Evolutionary conservation across 169 alveolate genomes (phyloP).

Genomic region (Perkinsus marinus): DNA sequence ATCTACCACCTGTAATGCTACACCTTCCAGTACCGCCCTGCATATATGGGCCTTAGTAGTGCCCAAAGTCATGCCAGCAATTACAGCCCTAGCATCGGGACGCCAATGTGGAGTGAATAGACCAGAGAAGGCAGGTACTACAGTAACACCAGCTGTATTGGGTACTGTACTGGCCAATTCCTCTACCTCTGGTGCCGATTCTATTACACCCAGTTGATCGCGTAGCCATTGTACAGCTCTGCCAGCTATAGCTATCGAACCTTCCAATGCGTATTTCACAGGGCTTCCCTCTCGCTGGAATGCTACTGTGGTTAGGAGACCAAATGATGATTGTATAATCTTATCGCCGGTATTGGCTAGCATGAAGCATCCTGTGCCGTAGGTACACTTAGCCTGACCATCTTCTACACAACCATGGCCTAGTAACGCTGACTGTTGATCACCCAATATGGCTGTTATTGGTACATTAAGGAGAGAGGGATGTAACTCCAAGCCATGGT

Average conservation of each 20-base stretch:
- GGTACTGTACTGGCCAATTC: slow-evolving; percentile 30
- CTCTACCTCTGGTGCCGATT: slow-evolving; percentile 42
- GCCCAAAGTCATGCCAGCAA: slow-evolving; percentile 67
- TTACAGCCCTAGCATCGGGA: slow-evolving; percentile 67
- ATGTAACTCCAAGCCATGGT: neutral
- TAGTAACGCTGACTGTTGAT: slow-evolving; percentile 77
- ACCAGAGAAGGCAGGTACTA: slow-evolving; percentile 83
- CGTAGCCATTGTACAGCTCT: slow-evolving; percentile 69
- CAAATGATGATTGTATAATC: slow-evolving; percentile 52
- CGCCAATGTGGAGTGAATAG: slow-evolving; percentile 82
- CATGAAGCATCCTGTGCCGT: slow-evolving; percentile 84
- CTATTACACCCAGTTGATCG: slow-evolving; percentile 38
- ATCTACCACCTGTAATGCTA: slow-evolving; percentile 64
- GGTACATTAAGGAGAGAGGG: slow-evolving; percentile 44
- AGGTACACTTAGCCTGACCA: slow-evolving; percentile 72
- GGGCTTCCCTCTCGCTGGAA: slow-evolving; percentile 45
- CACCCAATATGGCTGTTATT: slow-evolving; percentile 72
- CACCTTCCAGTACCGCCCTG: slow-evolving; percentile 72
- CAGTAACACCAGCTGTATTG: slow-evolving; percentile 67
- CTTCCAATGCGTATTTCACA: slow-evolving; percentile 77
- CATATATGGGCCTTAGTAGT: slow-evolving; percentile 63
- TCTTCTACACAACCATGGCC: slow-evolving; percentile 65
- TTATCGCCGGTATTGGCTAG: slow-evolving; percentile 69
- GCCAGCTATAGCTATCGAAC: slow-evolving; percentile 82
- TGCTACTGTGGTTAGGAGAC: slow-evolving; percentile 73